phyloP scores from a whole-genome alignment of 177 flowering plant species.

The Vitis hybrid region DNA sequence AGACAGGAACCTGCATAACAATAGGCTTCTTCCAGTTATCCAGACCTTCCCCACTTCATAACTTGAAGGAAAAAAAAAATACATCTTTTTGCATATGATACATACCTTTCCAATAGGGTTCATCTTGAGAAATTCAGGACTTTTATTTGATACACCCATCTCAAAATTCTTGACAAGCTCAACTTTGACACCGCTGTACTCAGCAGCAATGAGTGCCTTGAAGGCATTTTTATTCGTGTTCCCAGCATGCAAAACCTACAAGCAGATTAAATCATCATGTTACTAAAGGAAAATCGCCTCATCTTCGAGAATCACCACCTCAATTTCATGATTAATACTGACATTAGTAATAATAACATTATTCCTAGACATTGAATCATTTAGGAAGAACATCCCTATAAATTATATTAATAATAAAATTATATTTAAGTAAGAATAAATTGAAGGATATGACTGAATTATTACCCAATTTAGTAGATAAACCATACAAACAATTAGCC shows the following conservation, averaged over 20 bases:
- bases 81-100: neutral
- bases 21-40: neutral
- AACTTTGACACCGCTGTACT: constrained; percentile 42
- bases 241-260: constrained; percentile 43
- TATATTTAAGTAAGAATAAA: too few relatives aligned
- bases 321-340: too few relatives aligned
- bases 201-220: constrained; percentile 57
- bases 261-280: neutral
- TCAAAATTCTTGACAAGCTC: constrained; percentile 41
- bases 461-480: too few relatives aligned
- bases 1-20: constrained; percentile 62
- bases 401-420: too few relatives aligned
- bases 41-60: too few relatives aligned
- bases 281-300: neutral
- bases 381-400: too few relatives aligned
- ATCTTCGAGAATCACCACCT: neutral
- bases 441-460: too few relatives aligned
- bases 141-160: constrained; percentile 59
- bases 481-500: too few relatives aligned
- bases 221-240: constrained; percentile 43
- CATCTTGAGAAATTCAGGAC: constrained; percentile 58
- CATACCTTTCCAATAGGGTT: constrained; percentile 63
- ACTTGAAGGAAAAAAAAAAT: neutral
- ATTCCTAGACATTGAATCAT: too few relatives aligned
- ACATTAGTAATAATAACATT: too few relatives aligned